These are phyloP conservation scores for Tephrocybe sp. DNA, from an alignment of 768 basidiomycete genomes.

Conservation along the genomic window DNA sequence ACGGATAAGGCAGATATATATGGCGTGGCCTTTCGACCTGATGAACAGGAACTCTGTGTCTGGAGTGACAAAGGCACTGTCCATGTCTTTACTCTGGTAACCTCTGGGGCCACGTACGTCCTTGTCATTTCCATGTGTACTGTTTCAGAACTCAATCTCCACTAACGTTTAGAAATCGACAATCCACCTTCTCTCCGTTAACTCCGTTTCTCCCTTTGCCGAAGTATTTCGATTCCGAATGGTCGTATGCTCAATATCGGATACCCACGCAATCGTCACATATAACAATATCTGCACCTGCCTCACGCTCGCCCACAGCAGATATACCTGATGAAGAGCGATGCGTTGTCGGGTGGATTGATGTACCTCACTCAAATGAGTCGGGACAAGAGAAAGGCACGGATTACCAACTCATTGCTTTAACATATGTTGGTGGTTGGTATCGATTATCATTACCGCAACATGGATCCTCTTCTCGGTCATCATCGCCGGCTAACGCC, in stretches of 20 bases:
- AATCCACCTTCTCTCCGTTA: constrained; percentile 79
- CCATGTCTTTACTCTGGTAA: constrained; percentile 79
- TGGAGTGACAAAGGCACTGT: constrained; percentile 97
- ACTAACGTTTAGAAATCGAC: constrained; percentile 62
- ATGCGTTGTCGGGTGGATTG: constrained; percentile 86
- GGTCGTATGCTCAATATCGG: constrained; percentile 93
- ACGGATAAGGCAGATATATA: constrained; percentile 91
- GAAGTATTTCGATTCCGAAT: constrained; percentile 92
- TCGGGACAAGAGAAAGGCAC: constrained; percentile 19
- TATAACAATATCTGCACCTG: constrained; percentile 70
- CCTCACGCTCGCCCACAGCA: constrained; percentile 50
- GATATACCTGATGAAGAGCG: constrained; percentile 80
- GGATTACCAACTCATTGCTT: constrained; percentile 78
- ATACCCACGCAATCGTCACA: constrained; percentile 85
- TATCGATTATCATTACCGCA: constrained; percentile 75
- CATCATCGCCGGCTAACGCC: constrained; percentile 14
- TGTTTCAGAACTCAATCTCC: neutral
- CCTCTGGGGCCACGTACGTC: constrained; percentile 64
- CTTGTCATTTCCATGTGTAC: neutral
- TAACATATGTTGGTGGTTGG: constrained; percentile 93
- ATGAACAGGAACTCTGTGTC: constrained; percentile 84
- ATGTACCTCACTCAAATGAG: constrained; percentile 42
- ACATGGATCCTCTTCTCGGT: constrained; percentile 22
- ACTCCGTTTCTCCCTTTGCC: constrained; percentile 81
- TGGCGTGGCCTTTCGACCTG: constrained; percentile 83